These are phyloP conservation scores for Colletotrichum sp. DNA, from an alignment of 2,329 filamentous ascomycete species.

Conservation along the genomic window DNA sequence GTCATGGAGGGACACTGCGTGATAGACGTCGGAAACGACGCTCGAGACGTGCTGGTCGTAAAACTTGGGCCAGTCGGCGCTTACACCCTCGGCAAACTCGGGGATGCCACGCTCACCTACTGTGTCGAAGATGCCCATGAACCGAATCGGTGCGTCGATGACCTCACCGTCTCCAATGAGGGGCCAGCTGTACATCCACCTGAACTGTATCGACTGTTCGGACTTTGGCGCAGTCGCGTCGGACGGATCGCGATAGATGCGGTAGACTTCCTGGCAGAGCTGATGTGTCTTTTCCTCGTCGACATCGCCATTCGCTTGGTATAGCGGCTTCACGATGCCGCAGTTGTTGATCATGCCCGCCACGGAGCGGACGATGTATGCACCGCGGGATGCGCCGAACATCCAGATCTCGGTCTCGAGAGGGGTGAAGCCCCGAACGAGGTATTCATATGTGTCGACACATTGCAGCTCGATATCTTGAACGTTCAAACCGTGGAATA, in stretches of 20 bases:
- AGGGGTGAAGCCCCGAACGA: slow-evolving; percentile 9
- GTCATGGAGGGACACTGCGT: slow-evolving; percentile 26
- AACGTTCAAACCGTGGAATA: background rate
- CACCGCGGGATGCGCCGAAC: slow-evolving; percentile 30
- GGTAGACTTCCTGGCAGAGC: slow-evolving; percentile 25
- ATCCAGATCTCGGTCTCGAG: slow-evolving; percentile 26
- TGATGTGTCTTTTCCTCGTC: slow-evolving; percentile 10
- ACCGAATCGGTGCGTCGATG: slow-evolving; percentile 21
- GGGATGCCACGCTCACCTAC: slow-evolving; percentile 26
- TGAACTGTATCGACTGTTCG: slow-evolving; percentile 17
- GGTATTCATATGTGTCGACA: slow-evolving; percentile 23
- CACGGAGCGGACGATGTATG: slow-evolving; percentile 27
- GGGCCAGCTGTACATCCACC: slow-evolving; percentile 16
- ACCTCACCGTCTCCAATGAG: slow-evolving; percentile 12
- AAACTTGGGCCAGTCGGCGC: slow-evolving; percentile 28
- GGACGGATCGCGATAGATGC: slow-evolving; percentile 25
- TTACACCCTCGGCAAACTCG: slow-evolving; percentile 22
- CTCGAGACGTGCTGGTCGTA: slow-evolving; percentile 28
- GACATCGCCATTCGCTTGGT: background rate
- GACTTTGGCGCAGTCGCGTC: slow-evolving; percentile 22
- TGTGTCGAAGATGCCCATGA: slow-evolving; percentile 28
- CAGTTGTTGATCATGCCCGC: slow-evolving; percentile 34
- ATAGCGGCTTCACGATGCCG: slow-evolving; percentile 25
- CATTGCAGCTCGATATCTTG: slow-evolving; percentile 15
- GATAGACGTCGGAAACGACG: slow-evolving; percentile 27